Evolutionary conservation across 2,329 filamentous ascomycete species (phyloP).

Genomic region (Trichoderma hamatum): DNA sequence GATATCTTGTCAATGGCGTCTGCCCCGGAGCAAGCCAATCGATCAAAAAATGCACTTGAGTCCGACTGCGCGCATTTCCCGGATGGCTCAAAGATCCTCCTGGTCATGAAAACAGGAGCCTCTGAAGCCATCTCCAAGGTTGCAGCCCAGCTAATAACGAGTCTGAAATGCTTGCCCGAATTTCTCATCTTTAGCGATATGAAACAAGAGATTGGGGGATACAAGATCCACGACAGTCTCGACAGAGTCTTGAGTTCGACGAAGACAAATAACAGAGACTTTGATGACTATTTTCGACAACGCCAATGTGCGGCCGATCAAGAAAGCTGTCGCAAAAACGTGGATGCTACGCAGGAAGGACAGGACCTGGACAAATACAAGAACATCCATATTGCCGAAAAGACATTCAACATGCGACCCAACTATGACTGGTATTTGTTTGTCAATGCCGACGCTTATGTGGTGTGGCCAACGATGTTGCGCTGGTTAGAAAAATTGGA

Average conservation of each 20-base stretch:
- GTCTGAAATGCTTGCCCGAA: conserved; percentile 53
- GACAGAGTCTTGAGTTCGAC: conserved; percentile 48
- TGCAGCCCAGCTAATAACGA: conserved; percentile 58
- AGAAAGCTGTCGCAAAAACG: conserved; percentile 47
- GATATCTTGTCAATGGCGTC: not conserved
- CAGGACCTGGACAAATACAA: conserved; percentile 66
- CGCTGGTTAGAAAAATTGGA: conserved; percentile 52
- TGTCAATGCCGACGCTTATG: conserved; percentile 61
- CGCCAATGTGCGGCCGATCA: conserved; percentile 50
- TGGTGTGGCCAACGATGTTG: conserved; percentile 56
- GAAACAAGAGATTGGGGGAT: conserved; percentile 50
- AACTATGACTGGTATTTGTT: conserved; percentile 62
- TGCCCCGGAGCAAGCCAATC: not conserved
- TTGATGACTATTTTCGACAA: conserved; percentile 52
- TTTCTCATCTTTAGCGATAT: conserved; percentile 63
- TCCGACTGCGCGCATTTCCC: conserved; percentile 46
- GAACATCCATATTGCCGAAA: conserved; percentile 62
- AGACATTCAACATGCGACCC: conserved; percentile 54
- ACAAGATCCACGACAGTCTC: conserved; percentile 51
- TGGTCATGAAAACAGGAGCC: conserved; percentile 62
- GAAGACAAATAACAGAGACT: conserved; percentile 52
- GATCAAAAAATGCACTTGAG: conserved; percentile 16
- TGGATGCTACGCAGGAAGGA: conserved; percentile 38
- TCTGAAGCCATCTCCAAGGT: conserved; percentile 56
- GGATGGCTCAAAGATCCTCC: conserved; percentile 49